These are phyloP conservation scores for Ulvella scutata DNA, from an alignment of 139 green algal species.

Conservation along the genomic window DNA sequence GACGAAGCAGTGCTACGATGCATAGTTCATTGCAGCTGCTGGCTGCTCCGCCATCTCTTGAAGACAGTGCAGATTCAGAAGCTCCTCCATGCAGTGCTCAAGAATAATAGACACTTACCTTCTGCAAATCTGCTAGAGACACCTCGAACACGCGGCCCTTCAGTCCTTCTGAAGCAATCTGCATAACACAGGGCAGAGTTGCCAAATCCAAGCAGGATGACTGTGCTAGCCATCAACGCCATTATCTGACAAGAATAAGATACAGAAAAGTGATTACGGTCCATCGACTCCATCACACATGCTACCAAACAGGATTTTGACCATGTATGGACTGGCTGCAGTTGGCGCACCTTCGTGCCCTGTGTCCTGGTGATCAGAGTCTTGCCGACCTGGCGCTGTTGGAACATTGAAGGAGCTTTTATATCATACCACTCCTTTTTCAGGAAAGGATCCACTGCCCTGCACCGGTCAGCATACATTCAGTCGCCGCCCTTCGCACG, in stretches of 20 bases:
- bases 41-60: no score
- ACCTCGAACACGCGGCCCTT: constrained; percentile 96
- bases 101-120: constrained; percentile 33
- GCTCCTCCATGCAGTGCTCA: no score
- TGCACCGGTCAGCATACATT: neutral
- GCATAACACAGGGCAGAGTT: constrained; percentile 3
- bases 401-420: constrained; percentile 95
- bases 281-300: neutral
- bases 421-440: constrained; percentile 99
- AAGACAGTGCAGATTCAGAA: no score
- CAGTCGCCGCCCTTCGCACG: neutral
- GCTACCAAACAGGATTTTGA: no score
- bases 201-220: no score
- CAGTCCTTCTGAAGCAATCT: constrained; percentile 96
- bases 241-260: no score
- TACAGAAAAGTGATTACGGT: no score
- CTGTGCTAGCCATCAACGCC: no score
- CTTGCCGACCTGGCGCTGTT: constrained; percentile 84
- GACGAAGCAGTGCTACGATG: no score
- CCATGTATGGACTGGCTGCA: no score
- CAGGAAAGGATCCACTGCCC: constrained; percentile 86
- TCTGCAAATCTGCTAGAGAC: constrained; percentile 92
- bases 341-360: constrained; percentile 88
- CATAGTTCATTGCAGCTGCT: no score
- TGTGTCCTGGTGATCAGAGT: constrained; percentile 91